A percentile compares a stretch with the other conserved stretches of the same genome.
Evolutionary conservation across 345 rosid species (phyloP).

Genomic region (Rhodamnia argentea): DNA sequence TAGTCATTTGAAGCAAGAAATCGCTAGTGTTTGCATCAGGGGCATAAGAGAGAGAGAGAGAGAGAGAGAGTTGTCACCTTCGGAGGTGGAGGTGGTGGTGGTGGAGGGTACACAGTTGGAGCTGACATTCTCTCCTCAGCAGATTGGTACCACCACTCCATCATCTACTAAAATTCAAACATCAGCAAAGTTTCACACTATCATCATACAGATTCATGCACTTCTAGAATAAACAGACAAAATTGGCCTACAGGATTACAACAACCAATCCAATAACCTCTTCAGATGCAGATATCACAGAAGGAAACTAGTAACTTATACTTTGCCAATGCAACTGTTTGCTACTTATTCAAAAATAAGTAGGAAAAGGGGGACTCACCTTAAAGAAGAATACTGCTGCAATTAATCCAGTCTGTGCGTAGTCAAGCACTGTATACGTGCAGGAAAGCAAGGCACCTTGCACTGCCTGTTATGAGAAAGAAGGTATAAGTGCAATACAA

Average conservation of each 20-base stretch:
- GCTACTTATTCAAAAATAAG: neutral
- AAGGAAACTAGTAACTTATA: neutral
- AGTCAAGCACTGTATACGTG: slow-evolving; percentile 74
- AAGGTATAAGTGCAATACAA: neutral
- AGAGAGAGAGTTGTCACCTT: slow-evolving; percentile 32
- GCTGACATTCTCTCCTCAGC: slow-evolving; percentile 99
- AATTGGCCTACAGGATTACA: neutral
- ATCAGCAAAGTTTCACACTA: neutral
- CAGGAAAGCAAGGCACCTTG: slow-evolving; percentile 87
- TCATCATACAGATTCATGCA: neutral
- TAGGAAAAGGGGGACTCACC: slow-evolving; percentile 32
- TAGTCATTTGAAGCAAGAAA: neutral
- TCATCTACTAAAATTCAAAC: slow-evolving; percentile 45
- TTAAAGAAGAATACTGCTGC: slow-evolving; percentile 96
- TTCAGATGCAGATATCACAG: neutral
- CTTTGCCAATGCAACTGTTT: neutral
- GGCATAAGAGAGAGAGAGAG: neutral
- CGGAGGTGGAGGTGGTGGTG: slow-evolving; percentile 94
- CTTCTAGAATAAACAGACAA: neutral
- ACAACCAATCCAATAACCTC: neutral
- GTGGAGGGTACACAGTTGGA: slow-evolving; percentile 94
- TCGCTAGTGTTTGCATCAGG: neutral
- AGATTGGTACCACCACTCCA: slow-evolving; percentile 99
- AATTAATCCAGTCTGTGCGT: slow-evolving; percentile 93
- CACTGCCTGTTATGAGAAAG: slow-evolving; percentile 31